Base-by-base conservation (phyloP, 1,284 basidiomycete genomes). In the Xanthoconium separans region DNA sequence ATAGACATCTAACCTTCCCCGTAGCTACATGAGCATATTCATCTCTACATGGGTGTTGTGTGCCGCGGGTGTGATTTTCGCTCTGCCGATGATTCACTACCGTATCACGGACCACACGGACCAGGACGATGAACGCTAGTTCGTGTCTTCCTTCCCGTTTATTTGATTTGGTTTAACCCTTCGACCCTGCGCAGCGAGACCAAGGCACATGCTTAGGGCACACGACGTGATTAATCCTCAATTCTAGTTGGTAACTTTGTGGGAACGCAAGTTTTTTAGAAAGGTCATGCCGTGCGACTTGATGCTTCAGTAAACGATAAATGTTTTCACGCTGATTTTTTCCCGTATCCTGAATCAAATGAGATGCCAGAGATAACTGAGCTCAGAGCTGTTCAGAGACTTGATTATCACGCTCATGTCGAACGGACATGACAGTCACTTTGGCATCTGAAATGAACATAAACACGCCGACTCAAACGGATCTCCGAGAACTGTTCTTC, bases 11-110 rank as follows among this genome's bases (percentile, higher is more conserved):
- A 29, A 16, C 22, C 12, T 16, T 44, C 36, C 13, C 42, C 9
- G 61, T 42, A 75, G 73, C 16, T 74, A 65, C 58, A 72, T 73
- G 63, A 74, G 59, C 50, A 71, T 75, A 27, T 73, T 74, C 53
- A 59, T 66, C 41, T 74, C 73, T 16, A 74, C 73, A 3, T 74
- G 73, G 73, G 62, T 61, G 24, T 63, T 74, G 43, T 61, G 70
- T 39, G 67, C 61, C 2, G 73, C 54, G 4, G 74, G 73, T 22
- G 60, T 76, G 29, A 1, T 70, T 39, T 73, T 60, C 47, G 71
- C 73, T 10, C 55, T 73, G 46, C 74, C 74, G 11, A 76, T 76
- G 74, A 64, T 74, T 13, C 65, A 73, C 50, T 60, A 57, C 47
- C 74, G 74, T 39, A 70, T 74, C 54, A 73, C 65, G 58, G 61